A percentile compares a stretch with the other conserved stretches of the same genome.
Conservation (phyloP, 805 yeast species). For the Starmerella floris region DNA sequence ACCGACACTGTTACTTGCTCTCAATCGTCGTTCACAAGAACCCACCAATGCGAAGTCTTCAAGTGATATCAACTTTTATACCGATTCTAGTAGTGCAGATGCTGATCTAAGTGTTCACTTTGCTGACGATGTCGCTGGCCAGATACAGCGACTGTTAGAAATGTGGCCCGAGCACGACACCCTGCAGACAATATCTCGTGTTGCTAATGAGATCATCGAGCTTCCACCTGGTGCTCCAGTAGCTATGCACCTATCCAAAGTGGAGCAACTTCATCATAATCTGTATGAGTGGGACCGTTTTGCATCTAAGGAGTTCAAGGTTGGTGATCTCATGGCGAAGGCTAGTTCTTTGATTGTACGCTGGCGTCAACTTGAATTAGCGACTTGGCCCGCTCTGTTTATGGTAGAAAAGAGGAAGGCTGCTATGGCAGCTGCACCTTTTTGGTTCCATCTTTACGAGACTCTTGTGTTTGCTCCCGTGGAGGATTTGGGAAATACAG, state of each 20-base stretch:
- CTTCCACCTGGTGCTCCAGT: conserved; percentile 59
- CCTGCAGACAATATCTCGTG: conserved; percentile 48
- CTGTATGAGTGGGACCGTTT: conserved; percentile 89
- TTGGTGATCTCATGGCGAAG: conserved; percentile 41
- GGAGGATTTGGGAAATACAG: conserved; percentile 28
- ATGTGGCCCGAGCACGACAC: conserved; percentile 97
- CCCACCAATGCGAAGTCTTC: background rate
- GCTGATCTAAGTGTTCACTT: conserved; percentile 44
- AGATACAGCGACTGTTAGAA: conserved; percentile 36
- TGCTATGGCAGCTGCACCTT: conserved; percentile 44
- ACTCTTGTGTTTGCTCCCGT: conserved; percentile 36
- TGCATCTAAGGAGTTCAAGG: conserved; percentile 64
- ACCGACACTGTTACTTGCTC: conserved; percentile 14
- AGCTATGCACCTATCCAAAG: conserved; percentile 61
- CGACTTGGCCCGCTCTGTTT: conserved; percentile 73
- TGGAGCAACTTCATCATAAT: conserved; percentile 74
- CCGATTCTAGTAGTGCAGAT: conserved; percentile 47
- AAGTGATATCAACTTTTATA: conserved; percentile 48
- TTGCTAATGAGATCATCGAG: conserved; percentile 50
- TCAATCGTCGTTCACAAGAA: background rate
- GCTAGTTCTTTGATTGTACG: conserved; percentile 60
- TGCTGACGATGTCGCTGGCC: conserved; percentile 33
- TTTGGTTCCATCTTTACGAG: conserved; percentile 91
- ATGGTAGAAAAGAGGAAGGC: conserved; percentile 39
- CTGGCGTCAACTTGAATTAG: conserved; percentile 82